Base-by-base conservation (phyloP, 1,139 yeast species). In the Pichia sp. region DNA sequence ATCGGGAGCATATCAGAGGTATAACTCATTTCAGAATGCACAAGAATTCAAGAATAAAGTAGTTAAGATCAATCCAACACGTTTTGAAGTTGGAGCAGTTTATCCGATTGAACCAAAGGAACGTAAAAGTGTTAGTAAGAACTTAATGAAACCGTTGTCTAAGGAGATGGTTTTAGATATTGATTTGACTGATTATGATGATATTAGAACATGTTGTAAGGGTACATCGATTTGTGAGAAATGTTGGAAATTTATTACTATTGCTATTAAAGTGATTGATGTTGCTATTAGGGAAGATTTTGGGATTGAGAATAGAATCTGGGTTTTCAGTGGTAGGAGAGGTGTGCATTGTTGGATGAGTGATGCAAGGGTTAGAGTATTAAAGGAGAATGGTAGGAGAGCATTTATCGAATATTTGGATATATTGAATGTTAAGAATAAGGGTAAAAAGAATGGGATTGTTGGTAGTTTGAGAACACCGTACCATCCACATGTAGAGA, bases 271-370 rank as follows among this genome's bases (percentile, higher is more conserved):
- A 52, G 77, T 89, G 35, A 66, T 93, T 45, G 88, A 84, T 45
- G 57, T 63, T 1, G 82, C 95, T 0, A 67, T 91, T 43, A 67
- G 76, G 42, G 85, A 86, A 38, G 98, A 91, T 61, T 91, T 93
- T 63, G 97, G 96, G 1, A 89, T 86, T 61, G 66, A 79, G 43
- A 81, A 86, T 59, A 67, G 88, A 57, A 68, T 91, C 36, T 91
- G 98, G 98, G 96, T 91, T 3, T 91, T 86, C 59, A 86, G 96
- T 0, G 99, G 99, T 36, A 81, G 99, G 68, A 84, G 99, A 72
- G 99, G 99, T 61, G 96, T 95, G 21, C 99, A 91, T 69, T 94
- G 97, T 53, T 91, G 99, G 99, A 73, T 91, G 21, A 84, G 96
- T 61, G 98, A 93, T 59, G 64, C 74, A 41, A 67, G 89, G 38